Percentiles rank a stretch among this genome's conserved stretches.
phyloP scores from a whole-genome alignment of 176 grass and related monocot species.

The Triticum urartu region DNA sequence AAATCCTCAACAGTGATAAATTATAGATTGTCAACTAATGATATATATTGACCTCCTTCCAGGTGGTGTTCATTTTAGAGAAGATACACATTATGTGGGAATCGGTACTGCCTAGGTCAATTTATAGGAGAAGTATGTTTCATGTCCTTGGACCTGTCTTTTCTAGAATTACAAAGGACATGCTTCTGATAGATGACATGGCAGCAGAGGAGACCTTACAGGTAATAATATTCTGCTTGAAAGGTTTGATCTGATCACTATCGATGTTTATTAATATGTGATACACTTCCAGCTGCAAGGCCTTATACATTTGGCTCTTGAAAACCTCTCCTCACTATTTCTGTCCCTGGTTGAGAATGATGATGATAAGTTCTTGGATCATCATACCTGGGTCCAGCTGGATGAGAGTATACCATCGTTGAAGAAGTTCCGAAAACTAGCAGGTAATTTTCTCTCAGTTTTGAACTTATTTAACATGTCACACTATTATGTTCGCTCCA shows the following conservation, averaged over 20 bases:
- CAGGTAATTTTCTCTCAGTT: conserved; percentile 40
- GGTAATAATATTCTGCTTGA: conserved; percentile 46
- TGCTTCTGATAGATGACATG: conserved; percentile 97
- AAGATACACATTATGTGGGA: conserved; percentile 96
- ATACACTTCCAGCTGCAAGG: conserved; percentile 75
- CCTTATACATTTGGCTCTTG: conserved; percentile 81
- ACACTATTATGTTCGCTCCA: not conserved
- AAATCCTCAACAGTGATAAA: not conserved
- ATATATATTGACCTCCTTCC: conserved; percentile 20
- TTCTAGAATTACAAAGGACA: conserved; percentile 83
- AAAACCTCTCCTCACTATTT: conserved; percentile 81
- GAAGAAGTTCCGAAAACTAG: conserved; percentile 79
- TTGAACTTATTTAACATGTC: conserved; percentile 4
- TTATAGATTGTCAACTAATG: conserved; percentile 11
- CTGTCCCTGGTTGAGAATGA: conserved; percentile 59
- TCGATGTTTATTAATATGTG: conserved; percentile 25
- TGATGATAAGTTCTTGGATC: conserved; percentile 45
- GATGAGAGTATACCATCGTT: conserved; percentile 72
- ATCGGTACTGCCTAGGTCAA: conserved; percentile 56
- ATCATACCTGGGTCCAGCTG: conserved; percentile 50
- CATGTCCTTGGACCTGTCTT: conserved; percentile 72
- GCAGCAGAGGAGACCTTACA: conserved; percentile 93
- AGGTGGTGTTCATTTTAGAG: conserved; percentile 89
- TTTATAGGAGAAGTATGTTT: conserved; percentile 83
- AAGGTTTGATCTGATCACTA: conserved; percentile 21